phyloP scores from a whole-genome alignment of 1,284 basidiomycete species.

The Cryptococcus sp. region DNA sequence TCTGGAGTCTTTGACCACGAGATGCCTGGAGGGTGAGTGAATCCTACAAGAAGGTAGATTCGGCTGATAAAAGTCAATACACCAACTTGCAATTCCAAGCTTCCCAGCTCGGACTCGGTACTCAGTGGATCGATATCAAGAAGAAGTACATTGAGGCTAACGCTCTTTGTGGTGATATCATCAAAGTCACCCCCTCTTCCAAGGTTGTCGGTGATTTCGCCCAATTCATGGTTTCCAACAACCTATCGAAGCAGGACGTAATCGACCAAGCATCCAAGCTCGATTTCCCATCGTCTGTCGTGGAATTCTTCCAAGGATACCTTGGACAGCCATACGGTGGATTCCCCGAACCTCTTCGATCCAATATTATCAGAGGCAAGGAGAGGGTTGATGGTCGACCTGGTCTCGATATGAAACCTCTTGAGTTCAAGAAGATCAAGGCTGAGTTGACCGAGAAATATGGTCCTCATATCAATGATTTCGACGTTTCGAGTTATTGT shows the following conservation, averaged over 20 bases:
- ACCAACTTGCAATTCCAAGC: slow-evolving; percentile 98
- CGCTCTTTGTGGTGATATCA: slow-evolving; percentile 91
- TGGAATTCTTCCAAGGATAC: slow-evolving; percentile 97
- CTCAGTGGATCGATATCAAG: slow-evolving; percentile 98
- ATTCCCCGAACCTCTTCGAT: slow-evolving; percentile 94
- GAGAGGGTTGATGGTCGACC: slow-evolving; percentile 90
- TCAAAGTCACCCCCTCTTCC: slow-evolving; percentile 99
- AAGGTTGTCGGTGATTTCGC: slow-evolving; percentile 99
- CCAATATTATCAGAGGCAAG: slow-evolving; percentile 88
- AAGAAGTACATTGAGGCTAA: slow-evolving; percentile 98
- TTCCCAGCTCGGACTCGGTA: slow-evolving; percentile 91
- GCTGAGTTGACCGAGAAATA: slow-evolving; percentile 87
- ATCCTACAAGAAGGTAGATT: neutral
- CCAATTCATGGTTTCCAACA: slow-evolving; percentile 97
- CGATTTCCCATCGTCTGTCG: slow-evolving; percentile 95
- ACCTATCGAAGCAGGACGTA: slow-evolving; percentile 80
- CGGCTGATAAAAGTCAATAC: slow-evolving; percentile 58
- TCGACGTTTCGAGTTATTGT: slow-evolving; percentile 90
- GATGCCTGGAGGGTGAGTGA: slow-evolving; percentile 82
- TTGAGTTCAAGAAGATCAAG: slow-evolving; percentile 96
- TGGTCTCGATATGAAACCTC: slow-evolving; percentile 75
- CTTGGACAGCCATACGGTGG: slow-evolving; percentile 95
- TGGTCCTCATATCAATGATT: slow-evolving; percentile 87
- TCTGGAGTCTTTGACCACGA: slow-evolving; percentile 98
- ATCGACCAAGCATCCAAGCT: slow-evolving; percentile 78